Evolutionary conservation across 2,329 filamentous ascomycete genomes (phyloP).

Genomic region (Fusarium stilboides): DNA sequence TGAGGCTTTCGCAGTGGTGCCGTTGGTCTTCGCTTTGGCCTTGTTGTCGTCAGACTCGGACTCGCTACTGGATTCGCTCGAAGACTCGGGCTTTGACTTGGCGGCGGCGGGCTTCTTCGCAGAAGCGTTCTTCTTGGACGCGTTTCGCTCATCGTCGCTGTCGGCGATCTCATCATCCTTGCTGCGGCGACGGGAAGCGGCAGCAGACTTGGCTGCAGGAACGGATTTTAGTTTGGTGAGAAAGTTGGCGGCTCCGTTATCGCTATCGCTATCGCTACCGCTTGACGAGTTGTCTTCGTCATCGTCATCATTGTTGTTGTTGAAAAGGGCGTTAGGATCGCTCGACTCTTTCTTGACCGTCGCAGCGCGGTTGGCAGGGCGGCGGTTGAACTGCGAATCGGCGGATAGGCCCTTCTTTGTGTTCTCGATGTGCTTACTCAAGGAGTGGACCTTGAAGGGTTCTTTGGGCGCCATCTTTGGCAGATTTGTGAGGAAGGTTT

Average conservation of each 20-base stretch:
- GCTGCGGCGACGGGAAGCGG: constrained; percentile 46
- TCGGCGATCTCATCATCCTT: constrained; percentile 60
- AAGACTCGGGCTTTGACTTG: constrained; percentile 41
- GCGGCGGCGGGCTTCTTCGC: constrained; percentile 31
- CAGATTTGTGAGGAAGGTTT: constrained; percentile 27
- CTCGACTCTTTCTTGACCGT: constrained; percentile 53
- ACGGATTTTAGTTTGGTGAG: constrained; percentile 52
- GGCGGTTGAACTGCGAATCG: constrained; percentile 54
- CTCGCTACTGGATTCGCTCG: constrained; percentile 49
- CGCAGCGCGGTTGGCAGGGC: constrained; percentile 46
- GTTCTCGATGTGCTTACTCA: constrained; percentile 57
- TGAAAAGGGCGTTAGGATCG: constrained; percentile 51
- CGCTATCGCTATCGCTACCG: constrained; percentile 52
- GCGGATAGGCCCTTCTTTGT: constrained; percentile 56
- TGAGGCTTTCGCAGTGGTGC: constrained; percentile 32
- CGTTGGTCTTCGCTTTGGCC: constrained; percentile 43
- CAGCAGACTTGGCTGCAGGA: constrained; percentile 34
- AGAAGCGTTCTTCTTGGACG: constrained; percentile 45
- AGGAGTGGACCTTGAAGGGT: constrained; percentile 56
- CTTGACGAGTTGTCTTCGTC: constrained; percentile 53
- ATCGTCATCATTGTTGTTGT: constrained; percentile 50
- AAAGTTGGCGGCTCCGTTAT: constrained; percentile 48
- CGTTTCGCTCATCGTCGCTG: constrained; percentile 58
- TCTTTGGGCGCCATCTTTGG: constrained; percentile 57
- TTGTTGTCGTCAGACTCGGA: constrained; percentile 50